Evolutionary conservation across 2,329 filamentous ascomycete species (phyloP), one percentile per base, ranked within the genome.

Genomic region (Ophiostoma populinum): DNA sequence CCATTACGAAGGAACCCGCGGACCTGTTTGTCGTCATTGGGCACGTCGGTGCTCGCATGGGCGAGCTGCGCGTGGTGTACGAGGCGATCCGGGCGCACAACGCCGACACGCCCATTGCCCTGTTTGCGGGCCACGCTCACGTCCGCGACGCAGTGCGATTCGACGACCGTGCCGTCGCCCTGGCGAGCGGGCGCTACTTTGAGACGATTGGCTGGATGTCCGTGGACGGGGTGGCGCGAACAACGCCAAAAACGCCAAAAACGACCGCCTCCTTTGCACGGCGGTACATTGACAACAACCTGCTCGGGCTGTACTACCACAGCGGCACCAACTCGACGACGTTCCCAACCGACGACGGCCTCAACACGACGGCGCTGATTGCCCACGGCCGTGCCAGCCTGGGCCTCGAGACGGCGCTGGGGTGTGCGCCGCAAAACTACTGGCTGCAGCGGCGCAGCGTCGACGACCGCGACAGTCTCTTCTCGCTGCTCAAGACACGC

Each of bases 161-260:
- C 47, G 87, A 94, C 53, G 67, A 68, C 25, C 75, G 73, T 36
- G 73, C 86, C 0, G 75, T 80, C 42, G 86, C 77, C 1, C 61
- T 95, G 5, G 85, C 85, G 26, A 90, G 81, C 46, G 87, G 87
- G 4, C 70, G 87, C 1, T 95, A 94, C 54, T 79, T 94, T 62
- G 87, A 95, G 59, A 94, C 87, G 0, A 76, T 95, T 33, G 87
- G 87, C 2, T 95, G 90, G 67, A 74, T 90, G 69, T 92, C 85
- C 0, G 73, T 94, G 30, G 67, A 77, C 38, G 82, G 82, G 21
- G 46, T 70, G n/a, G n/a, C 21, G 21, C 22, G 18, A 25, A 12
- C 36, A 45, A 52, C 27, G 59, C 58, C 43, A 53, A 51, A 40
- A 49, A 47, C 10, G 48, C 50, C 32, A 45, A 46, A 24, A 44